Percentiles rank a stretch among this genome's conserved stretches.
Conservation (phyloP, 192 early-diverging fungal species). For the Linnemannia elongata region DNA sequence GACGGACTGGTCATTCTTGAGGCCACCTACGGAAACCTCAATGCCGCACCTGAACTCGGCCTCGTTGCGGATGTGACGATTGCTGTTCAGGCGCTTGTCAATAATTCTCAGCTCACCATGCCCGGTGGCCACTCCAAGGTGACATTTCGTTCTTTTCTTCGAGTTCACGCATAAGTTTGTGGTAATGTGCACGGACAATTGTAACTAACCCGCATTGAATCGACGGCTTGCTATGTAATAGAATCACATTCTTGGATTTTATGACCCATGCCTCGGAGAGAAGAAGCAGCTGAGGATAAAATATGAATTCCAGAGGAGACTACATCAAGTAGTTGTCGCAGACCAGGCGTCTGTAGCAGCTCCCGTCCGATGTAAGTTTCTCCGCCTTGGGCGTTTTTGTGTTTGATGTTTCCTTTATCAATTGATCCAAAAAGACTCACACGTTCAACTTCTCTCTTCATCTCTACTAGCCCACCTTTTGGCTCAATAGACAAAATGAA, state of each 20-base stretch:
- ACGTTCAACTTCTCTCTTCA: neutral
- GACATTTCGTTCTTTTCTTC: slow-evolving; percentile 8
- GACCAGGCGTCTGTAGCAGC: slow-evolving; percentile 86
- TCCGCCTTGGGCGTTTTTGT: neutral
- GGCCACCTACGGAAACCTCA: slow-evolving; percentile 91
- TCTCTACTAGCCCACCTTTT: slow-evolving; percentile 39
- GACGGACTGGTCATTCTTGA: slow-evolving; percentile 86
- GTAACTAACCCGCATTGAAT: neutral
- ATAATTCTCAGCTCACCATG: slow-evolving; percentile 89
- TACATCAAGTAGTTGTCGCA: slow-evolving; percentile 86
- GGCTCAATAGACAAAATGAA: slow-evolving; percentile 39
- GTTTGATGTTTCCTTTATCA: neutral
- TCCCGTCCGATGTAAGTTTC: slow-evolving; percentile 77
- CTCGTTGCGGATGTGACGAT: slow-evolving; percentile 85
- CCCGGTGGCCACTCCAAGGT: slow-evolving; percentile 91
- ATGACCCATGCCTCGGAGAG: slow-evolving; percentile 94
- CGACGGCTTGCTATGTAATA: slow-evolving; percentile 28
- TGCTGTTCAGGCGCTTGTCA: slow-evolving; percentile 87
- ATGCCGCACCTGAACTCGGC: slow-evolving; percentile 33
- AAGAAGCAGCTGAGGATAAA: slow-evolving; percentile 86
- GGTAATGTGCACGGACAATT: neutral
- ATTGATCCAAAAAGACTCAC: neutral
- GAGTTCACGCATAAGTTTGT: neutral
- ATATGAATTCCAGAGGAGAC: slow-evolving; percentile 84
- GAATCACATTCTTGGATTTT: slow-evolving; percentile 93